Evolutionary conservation across 495 filamentous ascomycete species (phyloP).

Genomic region (Aspergillus diversus): DNA sequence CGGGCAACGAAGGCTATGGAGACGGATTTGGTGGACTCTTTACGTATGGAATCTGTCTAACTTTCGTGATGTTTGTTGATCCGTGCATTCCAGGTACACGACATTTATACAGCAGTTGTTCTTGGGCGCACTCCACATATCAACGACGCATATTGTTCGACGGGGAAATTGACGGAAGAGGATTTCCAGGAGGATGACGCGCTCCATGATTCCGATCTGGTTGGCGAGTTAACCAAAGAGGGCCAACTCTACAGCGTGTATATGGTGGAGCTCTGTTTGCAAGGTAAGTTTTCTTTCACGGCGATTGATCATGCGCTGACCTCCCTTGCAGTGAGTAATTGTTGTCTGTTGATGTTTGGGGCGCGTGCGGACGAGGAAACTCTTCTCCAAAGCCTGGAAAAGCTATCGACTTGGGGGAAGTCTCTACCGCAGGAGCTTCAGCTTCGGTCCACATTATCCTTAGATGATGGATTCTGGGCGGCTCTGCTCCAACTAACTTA

Average conservation of each 20-base stretch:
- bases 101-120: constrained; percentile 5
- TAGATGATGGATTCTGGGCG: neutral
- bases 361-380: neutral
- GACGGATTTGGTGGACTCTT: constrained; percentile 17
- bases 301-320: neutral
- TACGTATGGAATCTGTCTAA: constrained; percentile 1
- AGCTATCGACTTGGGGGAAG: neutral
- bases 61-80: neutral
- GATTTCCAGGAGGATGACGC: constrained; percentile 2
- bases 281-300: constrained; percentile 7
- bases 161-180: neutral
- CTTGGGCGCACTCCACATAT: constrained; percentile 15
- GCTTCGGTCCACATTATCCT: constrained; percentile 1
- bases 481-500: no score
- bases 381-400: neutral
- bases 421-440: constrained; percentile 9
- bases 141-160: constrained; percentile 14
- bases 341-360: neutral
- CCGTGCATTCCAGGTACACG: neutral
- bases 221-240: constrained; percentile 5
- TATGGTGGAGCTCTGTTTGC: constrained; percentile 7
- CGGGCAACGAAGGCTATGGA: constrained; percentile 3
- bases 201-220: neutral
- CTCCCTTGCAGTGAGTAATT: neutral
- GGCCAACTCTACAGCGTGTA: neutral